These are phyloP conservation scores for Aspergillus panamensis DNA, from an alignment of 495 filamentous ascomycete species.

Conservation along the genomic window DNA sequence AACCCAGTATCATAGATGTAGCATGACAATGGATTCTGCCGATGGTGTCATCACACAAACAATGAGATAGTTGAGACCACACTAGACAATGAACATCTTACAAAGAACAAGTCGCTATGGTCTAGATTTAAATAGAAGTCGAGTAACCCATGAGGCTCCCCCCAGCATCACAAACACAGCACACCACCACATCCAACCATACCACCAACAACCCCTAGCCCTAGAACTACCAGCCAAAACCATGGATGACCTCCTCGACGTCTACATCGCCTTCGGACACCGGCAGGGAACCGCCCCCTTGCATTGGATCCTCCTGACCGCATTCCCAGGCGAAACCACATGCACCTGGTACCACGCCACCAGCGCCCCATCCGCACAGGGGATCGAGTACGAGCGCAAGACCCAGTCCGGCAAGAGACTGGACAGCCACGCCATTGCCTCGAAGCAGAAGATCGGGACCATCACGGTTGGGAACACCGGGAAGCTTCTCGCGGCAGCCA, in stretches of 20 bases:
- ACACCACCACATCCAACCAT: too few relatives aligned
- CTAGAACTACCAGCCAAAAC: not conserved
- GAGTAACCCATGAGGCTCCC: too few relatives aligned
- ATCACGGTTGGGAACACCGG: not conserved
- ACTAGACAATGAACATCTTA: too few relatives aligned
- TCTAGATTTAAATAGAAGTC: too few relatives aligned
- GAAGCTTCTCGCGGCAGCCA: not conserved
- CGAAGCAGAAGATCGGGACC: not conserved
- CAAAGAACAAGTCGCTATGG: too few relatives aligned
- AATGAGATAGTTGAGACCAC: too few relatives aligned
- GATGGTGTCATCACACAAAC: too few relatives aligned
- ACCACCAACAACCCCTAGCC: too few relatives aligned
- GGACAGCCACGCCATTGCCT: not conserved
- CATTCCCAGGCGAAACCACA: not conserved
- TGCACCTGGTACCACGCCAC: not conserved
- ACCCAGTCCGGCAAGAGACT: not conserved
- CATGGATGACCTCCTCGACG: not conserved
- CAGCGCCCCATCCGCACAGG: not conserved
- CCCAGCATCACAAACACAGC: too few relatives aligned
- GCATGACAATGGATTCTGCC: too few relatives aligned
- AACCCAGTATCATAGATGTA: too few relatives aligned
- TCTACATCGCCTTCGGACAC: not conserved
- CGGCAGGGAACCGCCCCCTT: not conserved
- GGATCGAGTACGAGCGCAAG: not conserved
- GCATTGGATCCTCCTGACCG: not conserved